phyloP scores from a whole-genome alignment of 2,329 filamentous ascomycete species.

The Aspergillus brunneoviolaceus region DNA sequence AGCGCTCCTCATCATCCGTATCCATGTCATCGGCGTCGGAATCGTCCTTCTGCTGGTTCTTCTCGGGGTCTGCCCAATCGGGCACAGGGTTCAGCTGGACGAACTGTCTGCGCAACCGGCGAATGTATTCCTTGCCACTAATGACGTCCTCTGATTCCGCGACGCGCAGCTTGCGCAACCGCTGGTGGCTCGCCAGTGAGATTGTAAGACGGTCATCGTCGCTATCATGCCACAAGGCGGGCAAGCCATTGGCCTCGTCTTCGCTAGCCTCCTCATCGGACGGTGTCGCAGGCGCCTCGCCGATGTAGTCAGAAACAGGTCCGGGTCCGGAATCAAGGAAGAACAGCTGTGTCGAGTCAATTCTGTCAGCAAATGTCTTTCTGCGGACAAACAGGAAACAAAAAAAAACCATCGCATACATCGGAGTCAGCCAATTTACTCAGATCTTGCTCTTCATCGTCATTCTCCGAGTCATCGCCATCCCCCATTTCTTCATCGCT shows the following conservation, averaged over 20 bases:
- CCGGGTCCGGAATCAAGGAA: conserved; percentile 70
- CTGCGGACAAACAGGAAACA: not conserved
- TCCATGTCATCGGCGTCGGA: conserved; percentile 55
- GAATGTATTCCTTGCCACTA: conserved; percentile 80
- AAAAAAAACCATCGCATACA: conserved; percentile 39
- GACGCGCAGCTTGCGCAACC: conserved; percentile 78
- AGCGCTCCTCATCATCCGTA: conserved; percentile 56
- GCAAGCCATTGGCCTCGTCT: conserved; percentile 25
- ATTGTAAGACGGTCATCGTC: conserved; percentile 87
- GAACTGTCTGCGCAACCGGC: conserved; percentile 75
- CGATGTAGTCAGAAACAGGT: conserved; percentile 33
- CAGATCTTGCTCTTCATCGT: conserved; percentile 53
- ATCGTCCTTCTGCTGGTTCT: conserved; percentile 35
- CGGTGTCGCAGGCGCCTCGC: conserved; percentile 38
- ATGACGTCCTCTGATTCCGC: conserved; percentile 83
- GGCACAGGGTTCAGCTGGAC: conserved; percentile 61
- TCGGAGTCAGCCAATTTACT: conserved; percentile 74
- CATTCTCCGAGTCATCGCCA: conserved; percentile 40
- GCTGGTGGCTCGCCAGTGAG: conserved; percentile 72
- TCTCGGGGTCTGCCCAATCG: conserved; percentile 57
- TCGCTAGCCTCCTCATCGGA: conserved; percentile 39
- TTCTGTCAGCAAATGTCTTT: not conserved
- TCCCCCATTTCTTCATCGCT: conserved; percentile 30
- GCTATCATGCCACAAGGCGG: conserved; percentile 78
- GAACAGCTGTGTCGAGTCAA: conserved; percentile 60